Base-by-base conservation (phyloP, 441 rosid species). In the Bocquillonia castaneifolia region DNA sequence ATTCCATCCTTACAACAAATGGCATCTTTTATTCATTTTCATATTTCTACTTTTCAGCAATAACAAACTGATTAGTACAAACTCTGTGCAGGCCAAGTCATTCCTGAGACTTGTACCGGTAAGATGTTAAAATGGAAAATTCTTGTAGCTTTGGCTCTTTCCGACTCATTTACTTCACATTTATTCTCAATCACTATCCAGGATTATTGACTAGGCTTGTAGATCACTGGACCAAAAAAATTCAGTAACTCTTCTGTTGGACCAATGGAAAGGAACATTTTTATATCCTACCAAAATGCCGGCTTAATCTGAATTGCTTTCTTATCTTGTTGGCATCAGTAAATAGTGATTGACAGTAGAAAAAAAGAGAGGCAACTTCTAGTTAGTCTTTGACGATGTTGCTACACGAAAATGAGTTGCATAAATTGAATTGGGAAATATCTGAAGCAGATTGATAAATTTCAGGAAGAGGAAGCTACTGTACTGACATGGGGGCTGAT, bases 401-500 rank as follows among this genome's bases (percentile, higher is more conserved):
- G 50, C 18, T 45, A 1, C 14, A 45, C 0, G 3, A 15, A 37
- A 22, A 1, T 23, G 23, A 18, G n/a, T 18, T 58, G 42, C 23
- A 34, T 14, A 34, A 58, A 3, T 36, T 36, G 45, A 17, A 32
- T 22, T 40, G 22, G 3, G 28, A 8, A 39, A 2, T 5, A 10
- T n/a, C 28, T 26, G 23, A 45, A 28, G 13, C 61, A 50, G 58
- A 25, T 28, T 37, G 22, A 20, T 26, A 3, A 34, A 42, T 31
- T 22, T 48, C 20, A 22, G 14, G 50, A 34, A 5, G 57, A 56
- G 62, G 60, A 29, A 47, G 23, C 59, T 57, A 34, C 32, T 7
- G 83, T 82, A 86, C 79, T 70, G 56, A 63, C 5, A 80, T 79
- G 69, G 77, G 77, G 57, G 81, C 86, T 0, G 86, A 84, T 45